Base-by-base conservation (phyloP, 768 basidiomycete genomes). In the Wakefieldia striispora region DNA sequence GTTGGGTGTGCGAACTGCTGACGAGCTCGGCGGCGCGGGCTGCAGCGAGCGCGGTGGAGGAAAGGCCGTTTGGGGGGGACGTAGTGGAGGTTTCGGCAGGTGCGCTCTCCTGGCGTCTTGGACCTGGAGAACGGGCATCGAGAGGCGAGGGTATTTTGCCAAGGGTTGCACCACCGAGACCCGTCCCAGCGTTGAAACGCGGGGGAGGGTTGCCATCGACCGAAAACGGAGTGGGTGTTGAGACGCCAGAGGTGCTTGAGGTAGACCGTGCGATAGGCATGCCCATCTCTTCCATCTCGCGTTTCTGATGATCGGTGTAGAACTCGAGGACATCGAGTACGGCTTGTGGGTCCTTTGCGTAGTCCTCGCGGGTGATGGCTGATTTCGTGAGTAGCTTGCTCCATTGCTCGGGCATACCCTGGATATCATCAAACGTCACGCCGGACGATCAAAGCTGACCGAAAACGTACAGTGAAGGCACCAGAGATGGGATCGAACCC, bases 351-450 rank as follows among this genome's bases (percentile, higher is more conserved):
- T 99, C 89, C 65, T 89, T 90, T 5, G 91, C 93, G 50, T 97
- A 97, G 69, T 99, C 95, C 71, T 99, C 95, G 47, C 91, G 88
- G 2, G 95, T 99, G 69, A 99, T 97, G 29, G 94, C 94, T 4
- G 92, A 95, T 64, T 95, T 93, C 5, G 92, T 97, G 60, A 99
- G 79, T n/a, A 99, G 77, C 54, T 94, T 91, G 62, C 83, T 90
- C 95, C 95, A 99, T 75, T 95, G 92, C 48, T 97, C 94, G 10
- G 95, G 95, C 67, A 99, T 83, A 49, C 95, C 95, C 92, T 94
- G 56, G 24, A 39, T 33, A 42, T 12, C 12, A 29, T 29, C 29
- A 29, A 29, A 29, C 29, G 13, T 29, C 29, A 29, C 29, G 29
- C 4, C 13, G 8, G 29, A 6, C 12, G 26, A 36, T 58, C 37